Evolutionary conservation across 768 basidiomycete genomes (phyloP), one percentile per base, ranked within the genome.

Genomic region (Trametes maxima): DNA sequence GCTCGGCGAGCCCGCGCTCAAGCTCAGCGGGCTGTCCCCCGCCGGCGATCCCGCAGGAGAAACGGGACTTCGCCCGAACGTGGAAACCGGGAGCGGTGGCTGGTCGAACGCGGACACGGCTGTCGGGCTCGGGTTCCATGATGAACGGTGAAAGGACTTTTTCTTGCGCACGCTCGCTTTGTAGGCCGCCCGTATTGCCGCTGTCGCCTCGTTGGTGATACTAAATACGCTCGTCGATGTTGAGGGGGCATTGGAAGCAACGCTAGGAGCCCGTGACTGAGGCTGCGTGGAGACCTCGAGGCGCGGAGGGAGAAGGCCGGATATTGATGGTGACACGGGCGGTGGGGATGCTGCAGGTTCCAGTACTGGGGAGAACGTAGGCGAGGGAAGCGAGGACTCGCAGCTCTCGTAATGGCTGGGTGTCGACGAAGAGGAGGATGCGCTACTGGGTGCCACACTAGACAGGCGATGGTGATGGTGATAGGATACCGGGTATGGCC

Each of bases 141-240:
- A 84, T 57, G 79, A 79, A 44, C 83, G 75, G 62, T 82, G 79
- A 64, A 79, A 74, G 64, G 76, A 80, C 61, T 76, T 77, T 65
- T 78, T 78, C 69, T 77, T 78, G 35, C 78, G 73, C 53, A 78
- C 78, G 49, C 82, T 81, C 17, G 80, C 73, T 69, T 78, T 78
- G 50, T 80, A 81, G 12, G 84, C 84, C 2, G 82, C 82, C 21
- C 83, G 79, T 48, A 85, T 83, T 36, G 81, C 82, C 16, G 78
- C 72, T 1, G 71, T 70, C 59, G 72, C 72, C 55, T 71, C 73
- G 59, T 60, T 65, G 28, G 63, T 63, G 49, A 47, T 63, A 45
- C 56, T 63, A 56, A 46, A 55, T 28, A 60, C 59, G 66, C 60
- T 65, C 8, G 55, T 35, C 33, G 59, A 56, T 45, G 57, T 51